Base-by-base conservation (phyloP, 2,329 filamentous ascomycete species). In the Cytospora schulzeri region DNA sequence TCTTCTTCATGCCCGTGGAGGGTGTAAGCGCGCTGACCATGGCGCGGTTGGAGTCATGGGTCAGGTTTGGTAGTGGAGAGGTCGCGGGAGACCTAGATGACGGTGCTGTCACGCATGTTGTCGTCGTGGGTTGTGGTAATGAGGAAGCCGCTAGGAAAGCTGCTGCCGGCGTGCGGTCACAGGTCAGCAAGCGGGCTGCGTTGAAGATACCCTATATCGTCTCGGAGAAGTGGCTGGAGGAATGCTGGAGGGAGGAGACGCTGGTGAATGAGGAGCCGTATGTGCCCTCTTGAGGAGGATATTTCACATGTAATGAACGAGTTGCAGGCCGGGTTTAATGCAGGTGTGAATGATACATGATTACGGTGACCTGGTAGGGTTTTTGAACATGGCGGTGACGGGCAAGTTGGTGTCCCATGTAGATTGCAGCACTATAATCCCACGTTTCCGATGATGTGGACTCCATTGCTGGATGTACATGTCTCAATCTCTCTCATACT, bases 171-270 rank as follows among this genome's bases (percentile, higher is more conserved):
- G 72, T 88, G 15, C 78, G 83, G 35, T 72, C 77, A 6, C 70
- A 73, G 57, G 76, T 86, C 22, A 83, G 84, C 65, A 70, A 70
- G 24, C 74, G 82, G 60, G 75, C 73, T 8, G 77, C 73, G 60
- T 51, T 67, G 24, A 62, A 56, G 54, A 76, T 93, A 41, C 91
- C 93, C 0, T 81, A 91, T 68, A 76, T 94, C 8, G 90, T 97
- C 2, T 84, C 79, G 0, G 74, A 82, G 12, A 79, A 80, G 17
- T 99, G 95, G 95, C 77, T 97, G 0, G 83, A 88, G 58, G 87
- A 90, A 60, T 91, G 91, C 71, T 97, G 93, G 92, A 81, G 80
- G 65, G 91, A 94, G 74, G 83, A 81, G 68, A 96, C 92, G 0
- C 72, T 91, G 66, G 74, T 97, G 55, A 92, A 96, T 69, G 94